These are phyloP conservation scores for Dactylellina parvicollis DNA, from an alignment of 2,329 filamentous ascomycete genomes.

Conservation along the genomic window DNA sequence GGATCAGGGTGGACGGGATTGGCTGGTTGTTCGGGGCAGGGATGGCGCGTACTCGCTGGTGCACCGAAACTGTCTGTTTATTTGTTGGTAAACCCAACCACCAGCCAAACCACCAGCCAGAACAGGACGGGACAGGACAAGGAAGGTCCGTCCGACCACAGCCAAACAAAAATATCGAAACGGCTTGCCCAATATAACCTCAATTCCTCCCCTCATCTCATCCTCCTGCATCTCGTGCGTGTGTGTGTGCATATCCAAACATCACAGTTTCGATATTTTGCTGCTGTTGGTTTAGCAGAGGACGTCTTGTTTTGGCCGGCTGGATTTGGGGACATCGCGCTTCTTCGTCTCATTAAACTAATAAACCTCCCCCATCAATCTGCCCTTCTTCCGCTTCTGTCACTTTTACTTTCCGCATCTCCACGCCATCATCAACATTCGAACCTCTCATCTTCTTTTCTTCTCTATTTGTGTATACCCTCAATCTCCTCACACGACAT, in stretches of 20 bases:
- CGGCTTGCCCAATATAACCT: conserved; percentile 9
- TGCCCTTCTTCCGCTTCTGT: neutral
- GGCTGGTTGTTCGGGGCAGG: conserved; percentile 45
- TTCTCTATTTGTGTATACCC: neutral
- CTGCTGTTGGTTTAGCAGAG: neutral
- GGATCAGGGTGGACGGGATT: neutral
- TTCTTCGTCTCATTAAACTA: too few relatives aligned
- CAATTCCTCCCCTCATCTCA: conserved; percentile 31
- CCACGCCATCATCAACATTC: conserved; percentile 8
- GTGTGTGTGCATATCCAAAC: neutral
- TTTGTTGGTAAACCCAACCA: conserved; percentile 48
- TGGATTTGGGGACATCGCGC: neutral
- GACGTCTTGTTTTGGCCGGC: conserved; percentile 6
- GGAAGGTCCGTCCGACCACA: conserved; percentile 23
- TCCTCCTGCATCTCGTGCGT: conserved; percentile 4
- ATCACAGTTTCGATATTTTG: too few relatives aligned
- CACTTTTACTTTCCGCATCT: neutral
- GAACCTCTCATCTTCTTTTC: conserved; percentile 7
- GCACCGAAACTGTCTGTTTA: conserved; percentile 51
- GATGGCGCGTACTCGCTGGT: conserved; percentile 35
- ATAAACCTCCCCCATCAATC: neutral
- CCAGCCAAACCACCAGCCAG: neutral
- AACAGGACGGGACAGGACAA: neutral
- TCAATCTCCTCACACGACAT: neutral
- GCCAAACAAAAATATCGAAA: conserved; percentile 25